Conservation (phyloP, 2,329 filamentous ascomycete species). For the Aspergillus uvarum region DNA sequence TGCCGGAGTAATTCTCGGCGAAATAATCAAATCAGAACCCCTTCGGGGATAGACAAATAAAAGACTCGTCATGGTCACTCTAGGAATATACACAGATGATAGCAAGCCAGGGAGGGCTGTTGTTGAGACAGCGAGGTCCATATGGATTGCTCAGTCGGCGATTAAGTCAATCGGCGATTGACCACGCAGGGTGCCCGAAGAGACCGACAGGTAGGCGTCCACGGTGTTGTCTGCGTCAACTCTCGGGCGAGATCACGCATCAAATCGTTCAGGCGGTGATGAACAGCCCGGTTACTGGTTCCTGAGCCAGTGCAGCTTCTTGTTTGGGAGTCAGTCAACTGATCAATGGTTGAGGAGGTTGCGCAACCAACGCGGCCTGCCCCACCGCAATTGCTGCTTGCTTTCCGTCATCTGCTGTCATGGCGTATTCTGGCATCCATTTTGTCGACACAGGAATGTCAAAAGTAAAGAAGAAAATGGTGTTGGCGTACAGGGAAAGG, state of each 20-base stretch:
- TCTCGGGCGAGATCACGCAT: background rate
- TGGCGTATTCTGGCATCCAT: conserved; percentile 11
- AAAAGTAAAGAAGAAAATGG: background rate
- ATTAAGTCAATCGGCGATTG: background rate
- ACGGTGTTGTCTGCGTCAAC: background rate
- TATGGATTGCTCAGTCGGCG: background rate
- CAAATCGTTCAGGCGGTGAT: background rate
- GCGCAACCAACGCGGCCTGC: conserved; percentile 18
- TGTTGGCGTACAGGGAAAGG: background rate
- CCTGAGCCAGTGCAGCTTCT: background rate
- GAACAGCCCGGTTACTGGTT: too few species aligned
- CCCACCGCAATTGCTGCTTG: conserved; percentile 21
- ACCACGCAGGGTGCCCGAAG: background rate
- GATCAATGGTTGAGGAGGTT: background rate
- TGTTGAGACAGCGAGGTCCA: background rate
- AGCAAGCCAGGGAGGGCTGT: too few species aligned
- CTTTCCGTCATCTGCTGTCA: conserved; percentile 26
- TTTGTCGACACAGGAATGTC: background rate
- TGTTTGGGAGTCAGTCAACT: background rate
- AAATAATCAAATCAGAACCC: conserved; percentile 14
- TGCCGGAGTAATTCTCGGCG: conserved; percentile 20
- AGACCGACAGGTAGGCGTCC: background rate
- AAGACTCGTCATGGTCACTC: background rate
- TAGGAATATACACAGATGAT: background rate
- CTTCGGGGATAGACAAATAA: conserved; percentile 2